phyloP scores from a whole-genome alignment of 257 asterid species.

The Plantago major region DNA sequence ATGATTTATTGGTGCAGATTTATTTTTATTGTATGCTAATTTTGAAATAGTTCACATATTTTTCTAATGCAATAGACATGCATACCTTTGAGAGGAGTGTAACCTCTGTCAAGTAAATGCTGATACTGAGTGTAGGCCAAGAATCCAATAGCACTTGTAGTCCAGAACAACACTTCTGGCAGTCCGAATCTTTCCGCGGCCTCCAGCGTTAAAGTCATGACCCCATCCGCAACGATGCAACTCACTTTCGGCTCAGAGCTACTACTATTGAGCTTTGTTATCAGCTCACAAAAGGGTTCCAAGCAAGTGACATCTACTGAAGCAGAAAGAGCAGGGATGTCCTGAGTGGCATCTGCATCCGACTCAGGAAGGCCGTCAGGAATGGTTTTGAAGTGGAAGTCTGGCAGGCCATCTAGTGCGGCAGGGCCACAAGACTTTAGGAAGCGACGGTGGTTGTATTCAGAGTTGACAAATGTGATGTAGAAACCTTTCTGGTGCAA shows the following conservation, averaged over 20 bases:
- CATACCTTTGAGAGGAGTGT: conserved; percentile 37
- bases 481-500: conserved; percentile 33
- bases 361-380: conserved; percentile 32
- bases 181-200: conserved; percentile 36
- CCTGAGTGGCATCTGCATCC: conserved; percentile 20
- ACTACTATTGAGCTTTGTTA: conserved; percentile 20
- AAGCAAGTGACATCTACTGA: conserved; percentile 29
- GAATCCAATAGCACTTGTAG: conserved; percentile 28
- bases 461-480: conserved; percentile 38
- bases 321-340: conserved; percentile 21
- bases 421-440: conserved; percentile 24
- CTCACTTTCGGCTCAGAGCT: conserved; percentile 32
- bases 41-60: too few relatives aligned
- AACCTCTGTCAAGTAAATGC: conserved; percentile 28
- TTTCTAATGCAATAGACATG: too few relatives aligned
- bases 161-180: conserved; percentile 31
- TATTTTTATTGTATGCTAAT: too few relatives aligned
- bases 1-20: too few relatives aligned
- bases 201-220: conserved; percentile 32
- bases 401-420: conserved; percentile 16
- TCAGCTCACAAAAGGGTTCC: conserved; percentile 32
- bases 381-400: conserved; percentile 29
- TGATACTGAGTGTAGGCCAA: conserved; percentile 30
- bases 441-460: conserved; percentile 34
- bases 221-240: conserved; percentile 39